Evolutionary conservation across 306 rosid genomes (phyloP).

Genomic region (Quercus parvula): DNA sequence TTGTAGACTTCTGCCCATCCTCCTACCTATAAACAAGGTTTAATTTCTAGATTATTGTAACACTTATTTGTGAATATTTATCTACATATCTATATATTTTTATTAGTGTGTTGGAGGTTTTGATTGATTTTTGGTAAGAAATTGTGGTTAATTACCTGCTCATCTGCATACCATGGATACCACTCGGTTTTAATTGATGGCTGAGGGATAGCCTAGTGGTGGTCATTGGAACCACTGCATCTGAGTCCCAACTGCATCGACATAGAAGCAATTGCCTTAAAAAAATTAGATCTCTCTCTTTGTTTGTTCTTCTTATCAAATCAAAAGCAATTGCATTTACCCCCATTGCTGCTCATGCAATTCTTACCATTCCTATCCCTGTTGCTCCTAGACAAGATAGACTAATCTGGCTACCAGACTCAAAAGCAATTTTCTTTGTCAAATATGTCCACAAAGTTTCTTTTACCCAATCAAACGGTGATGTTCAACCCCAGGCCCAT

Average conservation of each 20-base stretch:
- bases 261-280: no score
- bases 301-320: no score
- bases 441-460: no score
- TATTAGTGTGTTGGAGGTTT: neutral
- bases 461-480: no score
- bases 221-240: slow-evolving; percentile 87
- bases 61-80: neutral
- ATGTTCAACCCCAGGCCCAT: no score
- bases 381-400: no score
- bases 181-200: slow-evolving; percentile 60
- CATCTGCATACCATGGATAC: slow-evolving; percentile 71
- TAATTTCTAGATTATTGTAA: neutral
- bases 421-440: no score
- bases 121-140: neutral
- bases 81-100: neutral
- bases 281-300: no score
- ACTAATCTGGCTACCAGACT: no score
- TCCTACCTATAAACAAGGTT: slow-evolving; percentile 41
- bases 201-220: slow-evolving; percentile 67
- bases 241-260: slow-evolving; percentile 69
- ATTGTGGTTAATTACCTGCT: slow-evolving; percentile 43
- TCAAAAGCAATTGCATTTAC: no score
- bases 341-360: no score
- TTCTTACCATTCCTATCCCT: no score
- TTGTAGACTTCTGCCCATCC: slow-evolving; percentile 83